Evolutionary conservation across 768 basidiomycete genomes (phyloP).

Genomic region (Lactarius tabidus): DNA sequence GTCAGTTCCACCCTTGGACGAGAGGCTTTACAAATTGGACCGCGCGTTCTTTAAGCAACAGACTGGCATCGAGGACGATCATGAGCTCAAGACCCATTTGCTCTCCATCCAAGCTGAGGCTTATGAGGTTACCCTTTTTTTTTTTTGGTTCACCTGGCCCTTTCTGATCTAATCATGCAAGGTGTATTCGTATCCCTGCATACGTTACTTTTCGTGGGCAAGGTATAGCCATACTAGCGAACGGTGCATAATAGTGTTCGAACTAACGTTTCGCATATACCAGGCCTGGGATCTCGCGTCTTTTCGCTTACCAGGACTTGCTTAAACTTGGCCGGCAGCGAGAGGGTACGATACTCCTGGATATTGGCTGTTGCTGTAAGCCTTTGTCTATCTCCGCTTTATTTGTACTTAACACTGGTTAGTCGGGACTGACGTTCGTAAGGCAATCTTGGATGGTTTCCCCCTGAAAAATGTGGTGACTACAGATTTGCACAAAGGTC

Average conservation of each 20-base stretch:
- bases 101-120: slow-evolving; percentile 31
- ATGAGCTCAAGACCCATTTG: slow-evolving; percentile 33
- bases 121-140: slow-evolving; percentile 28
- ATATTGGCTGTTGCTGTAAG: slow-evolving; percentile 46
- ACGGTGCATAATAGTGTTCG: too few species aligned
- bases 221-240: slow-evolving; percentile 13
- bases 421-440: slow-evolving; percentile 44
- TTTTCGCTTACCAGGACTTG: slow-evolving; percentile 30
- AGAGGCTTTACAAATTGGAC: slow-evolving; percentile 13
- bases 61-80: slow-evolving; percentile 33
- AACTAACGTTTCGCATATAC: background rate
- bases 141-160: background rate
- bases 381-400: background rate
- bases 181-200: slow-evolving; percentile 34
- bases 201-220: slow-evolving; percentile 29
- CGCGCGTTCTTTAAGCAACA: slow-evolving; percentile 26
- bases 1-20: background rate
- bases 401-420: background rate
- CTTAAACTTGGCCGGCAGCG: slow-evolving; percentile 38
- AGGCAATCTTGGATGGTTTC: slow-evolving; percentile 41
- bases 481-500: slow-evolving; percentile 39
- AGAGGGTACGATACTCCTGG: slow-evolving; percentile 38
- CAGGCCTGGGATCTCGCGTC: slow-evolving; percentile 29
- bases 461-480: slow-evolving; percentile 38
- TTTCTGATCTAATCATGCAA: slow-evolving; percentile 1